Evolutionary conservation across 352 stramenopile species (phyloP), one percentile per base, ranked within the genome.

Genomic region (Phytophthora megakarya): DNA sequence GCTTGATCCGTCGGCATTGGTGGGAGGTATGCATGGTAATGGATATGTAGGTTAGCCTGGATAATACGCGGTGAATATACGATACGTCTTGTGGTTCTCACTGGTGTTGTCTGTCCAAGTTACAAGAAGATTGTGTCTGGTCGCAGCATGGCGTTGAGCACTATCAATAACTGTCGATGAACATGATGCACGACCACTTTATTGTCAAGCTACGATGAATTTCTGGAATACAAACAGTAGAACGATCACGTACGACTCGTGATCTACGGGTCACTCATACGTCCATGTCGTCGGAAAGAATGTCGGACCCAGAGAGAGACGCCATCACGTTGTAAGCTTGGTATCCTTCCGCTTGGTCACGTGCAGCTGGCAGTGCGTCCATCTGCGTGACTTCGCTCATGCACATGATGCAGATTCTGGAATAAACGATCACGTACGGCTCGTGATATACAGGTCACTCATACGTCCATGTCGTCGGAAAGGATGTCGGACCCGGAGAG

Each of bases 381-480:
- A 69, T 71, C 10, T 62, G 55, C 48, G 69, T 70, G 12, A 76
- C 65, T 45, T 82, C 65, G 48, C 58, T 70, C 19, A 82, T 45
- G 45, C 75, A 81, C 33, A 61, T 59, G 12, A 64, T 47, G 46
- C 75, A 84, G 37, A 84, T n/a, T n/a, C n/a, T n/a, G n/a, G n/a
- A n/a, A n/a, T n/a, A n/a, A n/a, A n/a, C n/a, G n/a, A n/a, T n/a
- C n/a, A n/a, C n/a, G n/a, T n/a, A n/a, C n/a, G n/a, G n/a, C n/a
- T n/a, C n/a, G n/a, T n/a, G n/a, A n/a, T n/a, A n/a, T n/a, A n/a
- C n/a, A 32, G 26, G 26, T 9, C 30, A 35, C 30, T 61, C 18
- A 67, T 10, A 51, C 22, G 33, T 67, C 46, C 8, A 53, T n/a
- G 39, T 68, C 55, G 19, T 76, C 68, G 3, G 67, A 76, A 5